A percentile compares a stretch with the other conserved stretches of the same genome.
phyloP scores from a whole-genome alignment of 2,329 filamentous ascomycete species.

The Eurotiales sp. region DNA sequence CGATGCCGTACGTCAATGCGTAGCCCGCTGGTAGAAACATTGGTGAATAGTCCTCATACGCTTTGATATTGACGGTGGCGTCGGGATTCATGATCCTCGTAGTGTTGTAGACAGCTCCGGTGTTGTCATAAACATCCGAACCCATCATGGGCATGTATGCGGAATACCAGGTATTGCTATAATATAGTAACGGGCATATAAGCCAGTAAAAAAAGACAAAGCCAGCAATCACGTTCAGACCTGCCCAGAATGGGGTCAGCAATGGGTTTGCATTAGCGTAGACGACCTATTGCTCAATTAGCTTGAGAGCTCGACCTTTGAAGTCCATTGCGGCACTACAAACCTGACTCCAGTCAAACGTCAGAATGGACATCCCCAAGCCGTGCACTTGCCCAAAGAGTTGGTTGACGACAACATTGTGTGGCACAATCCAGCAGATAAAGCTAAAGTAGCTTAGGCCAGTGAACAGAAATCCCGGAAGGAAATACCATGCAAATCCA shows the following conservation, averaged over 20 bases:
- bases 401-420: conserved; percentile 67
- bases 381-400: conserved; percentile 67
- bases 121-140: conserved; percentile 62
- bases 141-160: conserved; percentile 62
- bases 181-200: conserved; percentile 42
- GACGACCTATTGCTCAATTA: conserved; percentile 30
- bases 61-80: conserved; percentile 55
- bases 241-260: conserved; percentile 57
- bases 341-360: conserved; percentile 73
- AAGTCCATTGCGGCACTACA: background rate
- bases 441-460: conserved; percentile 68
- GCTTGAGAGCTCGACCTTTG: background rate
- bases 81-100: conserved; percentile 56
- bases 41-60: conserved; percentile 63
- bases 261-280: conserved; percentile 66
- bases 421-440: conserved; percentile 66
- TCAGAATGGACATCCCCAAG: conserved; percentile 64
- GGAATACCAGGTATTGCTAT: conserved; percentile 54
- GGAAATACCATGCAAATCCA: conserved; percentile 35
- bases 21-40: conserved; percentile 62
- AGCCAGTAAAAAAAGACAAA: conserved; percentile 45
- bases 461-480: conserved; percentile 64
- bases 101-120: conserved; percentile 57
- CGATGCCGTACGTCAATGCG: conserved; percentile 54
- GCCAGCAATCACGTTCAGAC: conserved; percentile 41